Evolutionary conservation across 208 protist species (phyloP), one percentile per base, ranked within the genome.

Genomic region (Leishmania tarentolae): DNA sequence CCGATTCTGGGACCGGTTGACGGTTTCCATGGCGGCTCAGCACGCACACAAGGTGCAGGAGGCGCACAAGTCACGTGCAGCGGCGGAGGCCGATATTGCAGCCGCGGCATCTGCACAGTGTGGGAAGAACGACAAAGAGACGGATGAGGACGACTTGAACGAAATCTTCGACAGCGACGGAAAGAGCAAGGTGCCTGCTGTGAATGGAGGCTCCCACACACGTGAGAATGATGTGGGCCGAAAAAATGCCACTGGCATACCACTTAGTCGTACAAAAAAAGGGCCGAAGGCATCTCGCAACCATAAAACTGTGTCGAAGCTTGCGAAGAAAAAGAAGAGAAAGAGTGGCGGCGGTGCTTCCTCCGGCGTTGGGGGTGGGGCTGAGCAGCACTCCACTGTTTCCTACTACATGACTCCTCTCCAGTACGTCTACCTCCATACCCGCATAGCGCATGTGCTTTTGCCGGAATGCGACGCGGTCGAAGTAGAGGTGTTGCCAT

Each of bases 381-480:
- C 50, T 57, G 80, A 83, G 79, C 83, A 81, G 7, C 44, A 71
- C 8, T 65, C 77, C 19, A 83, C 69, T 44, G 84, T 87, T 21
- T 79, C 88, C 15, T 81, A 83, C n/a, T 90, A 91, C 83, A 95
- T 97, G 92, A 93, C 90, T 2, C 83, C 94, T 2, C 69, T 91
- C 52, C 94, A 97, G 83, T 97, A 97, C 83, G 83, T 95, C 21
- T 97, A 97, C 79, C 87, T 97, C 42, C 89, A 97, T 83, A 90
- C 90, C 57, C 94, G 94, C 68, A 91, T 97, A 42, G 88, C 91
- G 7, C 71, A 80, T 46, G 85, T 95, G n/a, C 86, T 97, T 37
- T 87, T 97, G 52, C 94, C 94, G 15, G 80, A 85, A 46, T 83
- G 79, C 73, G 74, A 85, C 17, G 86, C 89, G 17, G 75, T 91